Conservation (phyloP, 176 grass and related monocot genomes). For the Triticum turgidum region DNA sequence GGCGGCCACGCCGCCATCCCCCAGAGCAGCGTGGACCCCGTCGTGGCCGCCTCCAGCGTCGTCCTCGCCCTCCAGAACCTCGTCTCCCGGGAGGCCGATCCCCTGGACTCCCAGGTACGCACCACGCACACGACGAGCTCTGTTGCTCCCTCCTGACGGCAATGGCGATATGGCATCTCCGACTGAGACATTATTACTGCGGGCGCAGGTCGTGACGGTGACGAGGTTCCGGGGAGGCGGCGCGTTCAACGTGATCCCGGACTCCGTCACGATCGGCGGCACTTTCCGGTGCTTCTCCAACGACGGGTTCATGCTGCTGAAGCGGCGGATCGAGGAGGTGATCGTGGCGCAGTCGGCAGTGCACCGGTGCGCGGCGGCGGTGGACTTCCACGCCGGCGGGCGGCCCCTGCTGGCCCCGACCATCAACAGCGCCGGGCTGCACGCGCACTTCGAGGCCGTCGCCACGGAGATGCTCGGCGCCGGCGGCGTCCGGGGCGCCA, state of each 20-base stretch:
- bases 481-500: conserved; percentile 23
- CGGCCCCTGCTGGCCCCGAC: conserved; percentile 61
- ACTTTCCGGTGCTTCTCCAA: conserved; percentile 87
- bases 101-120: conserved; percentile 66
- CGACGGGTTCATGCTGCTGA: conserved; percentile 65
- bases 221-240: conserved; percentile 66
- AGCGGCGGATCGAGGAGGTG: conserved; percentile 84
- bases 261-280: conserved; percentile 80
- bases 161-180: neutral
- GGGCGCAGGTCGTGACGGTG: conserved; percentile 74
- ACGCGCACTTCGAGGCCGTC: conserved; percentile 62
- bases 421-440: conserved; percentile 52
- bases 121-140: neutral
- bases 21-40: conserved; percentile 70
- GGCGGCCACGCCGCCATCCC: conserved; percentile 84
- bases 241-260: conserved; percentile 87
- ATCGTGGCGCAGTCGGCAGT: conserved; percentile 76
- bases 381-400: conserved; percentile 46
- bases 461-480: conserved; percentile 54
- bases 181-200: neutral
- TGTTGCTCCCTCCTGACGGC: neutral
- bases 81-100: conserved; percentile 88
- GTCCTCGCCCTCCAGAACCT: conserved; percentile 84
- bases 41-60: conserved; percentile 78
- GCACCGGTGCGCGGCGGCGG: conserved; percentile 67